Evolutionary conservation across 2,329 filamentous ascomycete genomes (phyloP), one percentile per base, ranked within the genome.

Genomic region (Cryphonectria radicalis): DNA sequence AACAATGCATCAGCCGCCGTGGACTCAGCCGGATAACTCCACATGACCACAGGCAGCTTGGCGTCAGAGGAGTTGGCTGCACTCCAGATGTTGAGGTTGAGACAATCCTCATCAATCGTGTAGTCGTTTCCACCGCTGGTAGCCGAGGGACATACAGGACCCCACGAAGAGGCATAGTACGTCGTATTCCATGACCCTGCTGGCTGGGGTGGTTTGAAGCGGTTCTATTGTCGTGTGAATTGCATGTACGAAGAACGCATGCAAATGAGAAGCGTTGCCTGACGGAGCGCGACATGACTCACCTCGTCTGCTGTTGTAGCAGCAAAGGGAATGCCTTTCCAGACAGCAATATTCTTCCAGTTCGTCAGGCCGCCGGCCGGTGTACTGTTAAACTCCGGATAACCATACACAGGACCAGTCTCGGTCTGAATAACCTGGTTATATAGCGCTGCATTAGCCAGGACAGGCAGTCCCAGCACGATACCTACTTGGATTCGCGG

Each of bases 1-100:
- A 91, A 92, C 7, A 74, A 66, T 17, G 46, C 17, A 22, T 50
- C 46, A 22, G 46, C 46, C 7, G 46, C 46, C 17, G 46, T 50
- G 46, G 46, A 50, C 17, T 19, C 46, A 22, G 46, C 46, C 46
- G 46, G 46, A 76, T 89, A 90, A 46, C 71, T 76, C 74, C 75
- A 77, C 1, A 91, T 79, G 19, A 87, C 78, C 22, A 89, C 86
- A 0, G 88, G 85, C 32, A 86, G 71, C 50, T 70, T 70, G 11
- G 75, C 74, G 63, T 77, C 75, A 10, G 66, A 68, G 2, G 70
- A 73, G 11, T 74, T 74, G 13, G 73, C 70, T 1, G 72, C 67
- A 19, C 84, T 81, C 73, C 82, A 87, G 32, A 89, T 77, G 75
- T 89, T 88, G 11, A 84, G 76, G 70, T 84, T 85, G 37, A 90